These are phyloP conservation scores for Leptographium procerum DNA, from an alignment of 2,329 filamentous ascomycete genomes.

Conservation along the genomic window DNA sequence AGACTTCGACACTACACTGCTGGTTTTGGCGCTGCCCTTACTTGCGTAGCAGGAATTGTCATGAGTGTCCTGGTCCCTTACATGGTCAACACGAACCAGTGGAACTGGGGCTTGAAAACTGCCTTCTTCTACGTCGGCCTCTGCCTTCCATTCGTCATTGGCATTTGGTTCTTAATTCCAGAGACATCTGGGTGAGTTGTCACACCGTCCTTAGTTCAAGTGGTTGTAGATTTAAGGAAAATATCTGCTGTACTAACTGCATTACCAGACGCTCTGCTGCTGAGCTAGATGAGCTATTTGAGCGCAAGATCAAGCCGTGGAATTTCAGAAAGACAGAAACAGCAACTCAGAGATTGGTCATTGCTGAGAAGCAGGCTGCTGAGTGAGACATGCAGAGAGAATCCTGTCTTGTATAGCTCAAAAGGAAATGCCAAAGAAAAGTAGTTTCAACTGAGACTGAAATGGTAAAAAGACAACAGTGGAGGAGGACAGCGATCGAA, in stretches of 20 bases:
- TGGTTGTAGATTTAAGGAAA: background rate
- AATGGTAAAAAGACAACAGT: background rate
- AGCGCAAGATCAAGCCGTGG: slow-evolving; percentile 18
- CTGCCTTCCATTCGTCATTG: background rate
- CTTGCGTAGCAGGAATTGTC: slow-evolving; percentile 15
- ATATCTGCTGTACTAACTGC: background rate
- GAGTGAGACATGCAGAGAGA: background rate
- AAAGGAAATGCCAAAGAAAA: no score
- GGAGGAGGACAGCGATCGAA: background rate
- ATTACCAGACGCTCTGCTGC: slow-evolving; percentile 11
- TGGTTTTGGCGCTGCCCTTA: slow-evolving; percentile 19
- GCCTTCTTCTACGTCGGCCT: slow-evolving; percentile 20
- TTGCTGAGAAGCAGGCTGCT: background rate
- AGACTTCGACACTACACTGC: slow-evolving; percentile 22
- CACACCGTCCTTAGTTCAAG: no score
- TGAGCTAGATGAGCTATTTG: slow-evolving; percentile 19
- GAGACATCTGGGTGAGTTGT: slow-evolving; percentile 5
- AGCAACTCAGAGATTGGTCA: slow-evolving; percentile 1
- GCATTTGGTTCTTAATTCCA: slow-evolving; percentile 6
- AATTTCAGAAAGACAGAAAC: slow-evolving; percentile 9
- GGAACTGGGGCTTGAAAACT: slow-evolving; percentile 21
- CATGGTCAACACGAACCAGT: slow-evolving; percentile 21
- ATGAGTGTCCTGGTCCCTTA: slow-evolving; percentile 19
- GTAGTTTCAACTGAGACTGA: no score
- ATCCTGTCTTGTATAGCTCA: no score